Base-by-base conservation (phyloP, 2,329 filamentous ascomycete species). In the Moelleriella libera region DNA sequence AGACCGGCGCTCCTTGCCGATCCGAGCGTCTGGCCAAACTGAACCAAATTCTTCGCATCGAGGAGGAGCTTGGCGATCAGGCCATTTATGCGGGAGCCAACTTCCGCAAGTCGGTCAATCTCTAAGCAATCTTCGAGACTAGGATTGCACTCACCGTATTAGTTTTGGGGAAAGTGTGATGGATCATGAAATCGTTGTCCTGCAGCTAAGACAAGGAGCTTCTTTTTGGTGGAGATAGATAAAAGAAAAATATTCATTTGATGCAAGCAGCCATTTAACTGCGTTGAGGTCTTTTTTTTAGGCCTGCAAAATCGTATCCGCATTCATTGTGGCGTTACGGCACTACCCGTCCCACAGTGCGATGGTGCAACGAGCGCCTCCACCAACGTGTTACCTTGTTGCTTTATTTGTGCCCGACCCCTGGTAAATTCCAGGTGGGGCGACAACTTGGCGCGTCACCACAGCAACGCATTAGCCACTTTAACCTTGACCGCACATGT, bases 21-120 rank as follows among this genome's bases (percentile, higher is more conserved):
- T 96, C 90, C 60, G 92, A 98, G 81, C 89, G 92, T 77, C 80
- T 97, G 58, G 92, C 92, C 70, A 98, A 98, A 82, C 86, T 98
- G 67, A 98, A 98, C 85, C 92, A 98, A 79, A 95, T 98, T 64
- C 85, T 98, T 64, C 88, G 92, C 66, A 98, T 98, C 61, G 92
- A 98, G 81, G 92, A 98, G 77, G 92, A 98, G 79, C 84, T 98
- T 55, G 89, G 89, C 60, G 78, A 82, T 61, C 83, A 92, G 61
- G 92, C 90, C 58, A 65, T 97, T 71, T 98, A 90, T 67, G 89
- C 90, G 59, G 92, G 92, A 59, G 72, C 76, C 64, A 88, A 88
- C 65, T 98, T 97, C 87, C 85, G 90, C 75, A 88, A 72, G 59
- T 73, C 90, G 54, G 83, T 96, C 62, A 89, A 86, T 75, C 69